Percentiles rank a stretch among this genome's conserved stretches.
These are phyloP conservation scores for Passalora sequoiae DNA, from an alignment of 2,329 filamentous ascomycete species.

Conservation along the genomic window DNA sequence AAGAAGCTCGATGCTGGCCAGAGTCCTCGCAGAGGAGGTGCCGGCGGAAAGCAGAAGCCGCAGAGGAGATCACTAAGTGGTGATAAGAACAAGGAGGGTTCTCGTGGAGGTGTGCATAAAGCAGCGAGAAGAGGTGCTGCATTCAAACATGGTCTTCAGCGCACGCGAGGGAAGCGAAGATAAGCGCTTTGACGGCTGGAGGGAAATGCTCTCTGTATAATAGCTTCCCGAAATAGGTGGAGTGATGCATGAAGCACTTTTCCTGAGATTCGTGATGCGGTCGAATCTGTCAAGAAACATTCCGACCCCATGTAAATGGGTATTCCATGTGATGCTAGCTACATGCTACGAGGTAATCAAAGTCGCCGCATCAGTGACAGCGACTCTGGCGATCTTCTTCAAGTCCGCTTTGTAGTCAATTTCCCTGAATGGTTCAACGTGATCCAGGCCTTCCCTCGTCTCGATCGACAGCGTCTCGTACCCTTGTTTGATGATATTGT, in stretches of 20 bases:
- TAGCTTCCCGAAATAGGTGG: no score
- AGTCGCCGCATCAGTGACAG: constrained; percentile 60
- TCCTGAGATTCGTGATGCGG: no score
- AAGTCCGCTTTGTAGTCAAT: constrained; percentile 70
- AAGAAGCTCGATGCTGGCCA: constrained; percentile 29
- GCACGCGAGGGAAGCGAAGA: constrained; percentile 16
- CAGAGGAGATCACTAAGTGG: constrained; percentile 24
- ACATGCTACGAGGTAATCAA: constrained; percentile 21
- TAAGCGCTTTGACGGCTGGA: no score
- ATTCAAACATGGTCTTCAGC: constrained; percentile 23
- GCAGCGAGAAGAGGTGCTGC: constrained; percentile 14
- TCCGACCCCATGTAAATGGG: no score
- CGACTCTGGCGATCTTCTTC: constrained; percentile 79
- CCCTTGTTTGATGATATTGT: constrained; percentile 88
- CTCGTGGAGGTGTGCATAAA: constrained; percentile 16
- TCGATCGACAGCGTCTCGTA: constrained; percentile 94
- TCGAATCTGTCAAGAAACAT: no score
- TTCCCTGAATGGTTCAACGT: constrained; percentile 71
- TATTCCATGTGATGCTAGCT: no score
- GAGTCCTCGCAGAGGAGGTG: constrained; percentile 14
- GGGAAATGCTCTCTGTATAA: no score
- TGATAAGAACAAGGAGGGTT: constrained; percentile 20
- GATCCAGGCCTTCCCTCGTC: constrained; percentile 76
- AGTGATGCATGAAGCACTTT: no score
- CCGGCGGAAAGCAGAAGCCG: constrained; percentile 22